Evolutionary conservation across 2,329 filamentous ascomycete species (phyloP).

Genomic region (Cladosporium colombiae): DNA sequence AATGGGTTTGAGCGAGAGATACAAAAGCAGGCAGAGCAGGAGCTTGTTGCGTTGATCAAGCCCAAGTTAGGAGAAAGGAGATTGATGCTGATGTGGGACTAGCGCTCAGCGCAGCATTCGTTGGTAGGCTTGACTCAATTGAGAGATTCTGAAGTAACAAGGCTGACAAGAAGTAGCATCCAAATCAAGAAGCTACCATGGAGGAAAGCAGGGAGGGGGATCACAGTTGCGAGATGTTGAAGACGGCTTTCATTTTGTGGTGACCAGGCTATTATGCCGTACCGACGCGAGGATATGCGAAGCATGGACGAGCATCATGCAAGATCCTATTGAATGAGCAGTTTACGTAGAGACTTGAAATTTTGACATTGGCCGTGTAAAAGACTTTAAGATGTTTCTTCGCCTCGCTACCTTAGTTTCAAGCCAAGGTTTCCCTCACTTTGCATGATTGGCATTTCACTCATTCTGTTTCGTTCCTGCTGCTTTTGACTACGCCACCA

Average conservation of each 20-base stretch:
- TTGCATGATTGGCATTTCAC: not conserved
- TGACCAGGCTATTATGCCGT: not conserved
- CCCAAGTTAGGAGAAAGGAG: not conserved
- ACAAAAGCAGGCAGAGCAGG: not conserved
- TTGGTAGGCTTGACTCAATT: not conserved
- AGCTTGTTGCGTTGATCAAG: not conserved
- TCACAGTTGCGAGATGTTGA: not conserved
- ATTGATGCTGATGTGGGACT: not conserved
- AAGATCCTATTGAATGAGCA: not conserved
- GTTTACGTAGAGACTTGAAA: not conserved
- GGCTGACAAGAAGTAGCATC: not conserved
- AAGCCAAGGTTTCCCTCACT: not conserved
- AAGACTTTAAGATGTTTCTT: not conserved
- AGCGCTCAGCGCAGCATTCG: not conserved
- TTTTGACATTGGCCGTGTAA: not conserved
- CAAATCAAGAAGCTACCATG: not conserved
- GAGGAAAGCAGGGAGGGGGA: not conserved
- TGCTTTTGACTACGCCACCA: not conserved
- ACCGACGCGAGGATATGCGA: not conserved
- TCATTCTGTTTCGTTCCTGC: not conserved
- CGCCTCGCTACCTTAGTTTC: not conserved
- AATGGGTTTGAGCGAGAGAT: not conserved
- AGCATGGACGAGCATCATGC: not conserved
- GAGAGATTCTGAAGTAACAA: not conserved
- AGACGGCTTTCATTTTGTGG: not conserved